A percentile compares a stretch with the other conserved stretches of the same genome.
Evolutionary conservation across 139 green algal species (phyloP).

Genomic region (Auxenochlorella pyrenoidosa): DNA sequence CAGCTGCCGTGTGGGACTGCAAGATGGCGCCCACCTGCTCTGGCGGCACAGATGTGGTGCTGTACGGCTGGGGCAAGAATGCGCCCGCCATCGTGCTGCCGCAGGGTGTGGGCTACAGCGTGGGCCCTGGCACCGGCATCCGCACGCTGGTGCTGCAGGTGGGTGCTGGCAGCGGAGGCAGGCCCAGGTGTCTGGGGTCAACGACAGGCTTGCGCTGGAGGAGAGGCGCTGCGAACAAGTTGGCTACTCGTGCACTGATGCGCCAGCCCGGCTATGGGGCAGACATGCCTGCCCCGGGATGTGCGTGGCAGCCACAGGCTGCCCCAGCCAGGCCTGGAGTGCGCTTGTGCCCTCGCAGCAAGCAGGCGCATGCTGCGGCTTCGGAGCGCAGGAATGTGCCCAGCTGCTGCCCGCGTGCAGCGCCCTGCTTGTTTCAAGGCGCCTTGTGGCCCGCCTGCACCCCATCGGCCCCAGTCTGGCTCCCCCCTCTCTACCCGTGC

Average conservation of each 20-base stretch:
- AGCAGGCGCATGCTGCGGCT: neutral
- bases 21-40: conserved; percentile 50
- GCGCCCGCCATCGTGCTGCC: conserved; percentile 76
- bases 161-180: neutral
- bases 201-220: too few relatives aligned
- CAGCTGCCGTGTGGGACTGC: conserved; percentile 68
- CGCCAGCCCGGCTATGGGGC: too few relatives aligned
- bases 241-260: too few relatives aligned
- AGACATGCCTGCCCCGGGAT: too few relatives aligned
- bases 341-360: too few relatives aligned
- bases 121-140: conserved; percentile 65
- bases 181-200: too few relatives aligned
- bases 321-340: too few relatives aligned
- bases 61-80: conserved; percentile 90
- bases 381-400: too few relatives aligned
- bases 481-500: neutral
- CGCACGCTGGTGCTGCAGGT: conserved; percentile 79
- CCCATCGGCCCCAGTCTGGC: neutral
- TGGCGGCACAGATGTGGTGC: conserved; percentile 45
- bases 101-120: conserved; percentile 71
- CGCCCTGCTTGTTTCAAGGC: too few relatives aligned
- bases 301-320: too few relatives aligned
- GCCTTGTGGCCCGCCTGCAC: neutral
- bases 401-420: too few relatives aligned
- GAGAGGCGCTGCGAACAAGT: too few relatives aligned